A percentile compares a stretch with the other conserved stretches of the same genome.
Conservation (phyloP, 2,329 filamentous ascomycete genomes). For the Alternaria longipes region DNA sequence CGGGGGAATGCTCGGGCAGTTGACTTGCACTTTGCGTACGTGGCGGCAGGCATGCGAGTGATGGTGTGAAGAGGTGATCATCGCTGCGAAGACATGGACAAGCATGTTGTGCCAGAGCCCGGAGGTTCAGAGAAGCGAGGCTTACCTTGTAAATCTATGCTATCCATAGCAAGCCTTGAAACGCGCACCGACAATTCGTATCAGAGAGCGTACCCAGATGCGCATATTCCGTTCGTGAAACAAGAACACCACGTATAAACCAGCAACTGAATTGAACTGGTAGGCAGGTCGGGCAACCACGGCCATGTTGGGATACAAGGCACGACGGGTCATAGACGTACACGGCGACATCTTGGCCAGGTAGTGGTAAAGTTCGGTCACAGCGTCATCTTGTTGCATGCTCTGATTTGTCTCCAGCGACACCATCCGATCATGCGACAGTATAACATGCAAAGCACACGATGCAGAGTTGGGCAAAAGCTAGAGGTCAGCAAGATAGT, state of each 20-base stretch:
- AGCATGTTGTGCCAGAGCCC: slow-evolving; percentile 4
- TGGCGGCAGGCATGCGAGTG: slow-evolving; percentile 22
- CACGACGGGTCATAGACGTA: slow-evolving; percentile 8
- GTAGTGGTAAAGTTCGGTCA: slow-evolving; percentile 4
- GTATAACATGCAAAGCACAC: slow-evolving; percentile 12
- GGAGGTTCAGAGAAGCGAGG: not conserved
- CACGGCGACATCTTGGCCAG: slow-evolving; percentile 12
- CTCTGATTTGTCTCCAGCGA: slow-evolving; percentile 4
- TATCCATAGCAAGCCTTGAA: not conserved
- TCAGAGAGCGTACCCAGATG: not conserved
- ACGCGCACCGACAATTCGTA: not conserved
- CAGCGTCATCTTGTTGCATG: slow-evolving; percentile 2
- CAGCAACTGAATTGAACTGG: not conserved
- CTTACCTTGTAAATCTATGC: not conserved
- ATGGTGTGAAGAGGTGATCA: slow-evolving; percentile 12
- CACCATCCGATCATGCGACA: slow-evolving; percentile 20
- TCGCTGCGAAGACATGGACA: slow-evolving; percentile 18
- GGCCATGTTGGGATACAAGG: slow-evolving; percentile 10
- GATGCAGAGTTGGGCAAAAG: slow-evolving; percentile 5
- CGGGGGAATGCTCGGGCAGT: slow-evolving; percentile 14
- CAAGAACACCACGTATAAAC: not conserved
- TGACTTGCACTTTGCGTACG: slow-evolving; percentile 12
- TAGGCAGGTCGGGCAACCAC: not conserved
- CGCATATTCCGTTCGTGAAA: not conserved
- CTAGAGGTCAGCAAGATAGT: slow-evolving; percentile 18